Base-by-base conservation (phyloP, 495 filamentous ascomycete genomes). In the Umbilicaria muhlenbergii region DNA sequence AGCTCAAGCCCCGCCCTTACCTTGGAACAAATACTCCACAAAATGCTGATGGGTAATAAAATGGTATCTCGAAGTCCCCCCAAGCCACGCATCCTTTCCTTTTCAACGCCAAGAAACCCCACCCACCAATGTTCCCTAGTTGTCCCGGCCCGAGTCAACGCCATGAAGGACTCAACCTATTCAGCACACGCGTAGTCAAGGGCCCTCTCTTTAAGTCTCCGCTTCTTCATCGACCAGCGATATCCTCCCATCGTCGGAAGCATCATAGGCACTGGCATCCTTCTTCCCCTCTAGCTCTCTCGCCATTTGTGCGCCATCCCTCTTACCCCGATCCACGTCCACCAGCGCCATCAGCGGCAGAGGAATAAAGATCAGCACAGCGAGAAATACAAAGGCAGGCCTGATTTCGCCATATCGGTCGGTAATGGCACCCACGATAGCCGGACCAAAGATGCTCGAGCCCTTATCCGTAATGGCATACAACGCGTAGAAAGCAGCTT, bases 391-490 rank as follows among this genome's bases (percentile, higher is more conserved):
- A 56, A 98, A 98, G 2, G 89, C 86, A 28, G 86, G 86, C 50
- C 91, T 68, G 46, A 98, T 96, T 49, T 88, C 80, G 1, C 91
- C 91, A 43, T 83, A 84, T 13, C 70, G 75, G 54, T 95, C 88
- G 12, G 91, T 94, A 45, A 98, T 87, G 0, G 77, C 74, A 3
- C 91, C 91, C 1, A 96, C 92, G 54, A 98, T 89, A 3, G 85
- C 80, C 4, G 91, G 91, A 0, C 91, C 91, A 57, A 98, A 94
- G 14, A 98, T 68, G 55, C 83, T 91, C 6, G 83, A 91, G 16
- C 91, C 91, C 61, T 98, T 98, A 55, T 98, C 91, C 12, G 91
- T 98, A 47, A 98, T 94, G 5, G 91, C 89, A 52, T 94, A 98
- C 2, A 98, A 72, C 0, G 91, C 87, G 59, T 89, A 98, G 57